Evolutionary conservation across 768 basidiomycete genomes (phyloP), one percentile per base, ranked within the genome.

Genomic region (Floccularia luteovirens): DNA sequence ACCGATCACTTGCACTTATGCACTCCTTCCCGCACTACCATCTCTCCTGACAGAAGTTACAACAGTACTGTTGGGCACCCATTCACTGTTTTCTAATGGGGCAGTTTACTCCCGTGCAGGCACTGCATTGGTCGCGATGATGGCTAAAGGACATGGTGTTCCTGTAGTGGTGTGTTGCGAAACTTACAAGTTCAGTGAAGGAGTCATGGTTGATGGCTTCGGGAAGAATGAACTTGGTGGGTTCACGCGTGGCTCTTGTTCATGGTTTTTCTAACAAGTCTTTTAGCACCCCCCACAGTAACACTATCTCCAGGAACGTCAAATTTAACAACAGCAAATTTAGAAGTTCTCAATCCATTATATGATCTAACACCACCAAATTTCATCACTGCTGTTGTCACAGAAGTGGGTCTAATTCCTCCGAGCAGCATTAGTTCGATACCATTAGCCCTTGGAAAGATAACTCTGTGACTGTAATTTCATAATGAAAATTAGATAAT

Each of bases 111-210:
- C 91, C 8, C 75, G 96, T 37, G 90, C 92, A 0, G 96, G 96
- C 20, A 98, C 93, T 3, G 94, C 94, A 0, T 74, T 92, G 50
- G 90, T 98, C 4, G 90, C 93, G 1, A 94, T 98, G 93, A 81
- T 97, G 72, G 89, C 90, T 1, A 90, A 89, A 59, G 77, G 79
- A 34, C 76, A 84, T 51, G 82, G 80, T 17, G 85, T 97, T 0
- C 94, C 96, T 3, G 92, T 98, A 5, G 78, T 99, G 24, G 91
- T 96, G 19, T 97, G 92, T 48, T 96, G 93, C 51, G 96, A 98
- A 63, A 99, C 96, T 3, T 98, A 98, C 67, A 99, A 99, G 60
- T 98, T 93, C 53, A 87, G 88, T 13, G 94, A 98, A 50, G 79
- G 79, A 24, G 83, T 98, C 21, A 82, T 88, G 59, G 68, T 98